phyloP scores from a whole-genome alignment of 306 rosid species.

The Fagus sylvatica region DNA sequence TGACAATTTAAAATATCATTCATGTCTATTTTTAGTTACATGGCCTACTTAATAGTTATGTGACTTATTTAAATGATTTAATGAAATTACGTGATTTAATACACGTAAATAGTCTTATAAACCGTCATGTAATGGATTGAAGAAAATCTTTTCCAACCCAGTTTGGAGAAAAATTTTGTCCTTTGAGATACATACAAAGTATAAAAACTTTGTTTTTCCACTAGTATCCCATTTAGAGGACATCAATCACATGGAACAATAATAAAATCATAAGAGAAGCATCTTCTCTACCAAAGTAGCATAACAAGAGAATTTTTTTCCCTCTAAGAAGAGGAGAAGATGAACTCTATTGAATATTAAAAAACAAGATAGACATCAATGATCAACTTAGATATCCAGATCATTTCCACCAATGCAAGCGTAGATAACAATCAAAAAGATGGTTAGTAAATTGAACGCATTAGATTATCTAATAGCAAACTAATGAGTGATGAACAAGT shows the following conservation, averaged over 20 bases:
- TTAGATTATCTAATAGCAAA: neutral
- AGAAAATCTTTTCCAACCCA: too few relatives aligned
- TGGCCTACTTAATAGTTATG: too few relatives aligned
- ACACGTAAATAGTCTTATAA: too few relatives aligned
- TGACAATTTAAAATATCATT: too few relatives aligned
- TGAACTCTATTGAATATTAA: neutral
- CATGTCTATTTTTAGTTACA: too few relatives aligned
- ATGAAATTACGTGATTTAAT: too few relatives aligned
- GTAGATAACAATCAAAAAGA: neutral
- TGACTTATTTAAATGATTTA: too few relatives aligned
- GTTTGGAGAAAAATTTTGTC: too few relatives aligned
- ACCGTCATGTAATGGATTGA: too few relatives aligned
- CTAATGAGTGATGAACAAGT: neutral
- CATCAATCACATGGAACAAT: neutral
- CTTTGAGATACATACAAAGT: neutral
- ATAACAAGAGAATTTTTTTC: too few relatives aligned
- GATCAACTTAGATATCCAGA: neutral
- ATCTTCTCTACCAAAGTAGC: neutral
- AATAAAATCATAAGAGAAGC: neutral
- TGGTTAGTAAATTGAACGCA: neutral
- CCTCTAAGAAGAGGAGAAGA: neutral
- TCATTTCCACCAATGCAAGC: neutral
- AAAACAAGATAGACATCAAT: neutral
- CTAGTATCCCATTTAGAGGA: slow-evolving; percentile 14
- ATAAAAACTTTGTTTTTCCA: neutral